phyloP scores from a whole-genome alignment of 768 basidiomycete genomes.

The Mycena amicta region DNA sequence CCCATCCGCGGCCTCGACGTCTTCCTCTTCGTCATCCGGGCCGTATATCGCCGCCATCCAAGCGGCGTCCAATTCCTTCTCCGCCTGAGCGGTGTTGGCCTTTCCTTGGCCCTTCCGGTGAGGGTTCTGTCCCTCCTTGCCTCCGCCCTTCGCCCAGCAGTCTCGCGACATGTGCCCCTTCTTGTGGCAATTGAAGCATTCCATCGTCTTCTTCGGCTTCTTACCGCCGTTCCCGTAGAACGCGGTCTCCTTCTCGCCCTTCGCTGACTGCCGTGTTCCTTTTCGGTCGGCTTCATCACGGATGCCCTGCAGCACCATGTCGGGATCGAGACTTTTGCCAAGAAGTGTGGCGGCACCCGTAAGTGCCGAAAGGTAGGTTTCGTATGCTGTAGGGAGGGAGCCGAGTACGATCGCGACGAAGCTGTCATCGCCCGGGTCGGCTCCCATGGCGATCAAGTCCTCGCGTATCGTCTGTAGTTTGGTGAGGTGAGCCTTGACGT shows the following conservation, averaged over 20 bases:
- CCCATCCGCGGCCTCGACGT: not conserved
- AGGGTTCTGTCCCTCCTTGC: slow-evolving; percentile 24
- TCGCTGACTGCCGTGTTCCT: slow-evolving; percentile 6
- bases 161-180: slow-evolving; percentile 22
- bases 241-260: slow-evolving; percentile 6
- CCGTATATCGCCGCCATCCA: not conserved
- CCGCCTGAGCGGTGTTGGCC: not conserved
- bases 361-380: slow-evolving; percentile 24
- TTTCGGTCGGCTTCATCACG: slow-evolving; percentile 22
- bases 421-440: slow-evolving; percentile 20
- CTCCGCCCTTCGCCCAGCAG: slow-evolving; percentile 13
- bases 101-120: no score
- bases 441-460: slow-evolving; percentile 23
- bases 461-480: slow-evolving; percentile 19
- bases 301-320: slow-evolving; percentile 19
- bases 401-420: slow-evolving; percentile 25
- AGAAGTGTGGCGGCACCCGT: slow-evolving; percentile 18
- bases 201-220: not conserved
- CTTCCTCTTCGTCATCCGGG: not conserved
- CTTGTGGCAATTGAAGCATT: slow-evolving; percentile 27
- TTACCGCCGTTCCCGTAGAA: slow-evolving; percentile 6
- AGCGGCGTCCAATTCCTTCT: not conserved
- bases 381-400: slow-evolving; percentile 28
- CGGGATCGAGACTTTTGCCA: slow-evolving; percentile 11
- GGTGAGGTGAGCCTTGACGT: slow-evolving; percentile 27